Conservation (phyloP, 192 early-diverging fungal species). For the Coemansia erecta region DNA sequence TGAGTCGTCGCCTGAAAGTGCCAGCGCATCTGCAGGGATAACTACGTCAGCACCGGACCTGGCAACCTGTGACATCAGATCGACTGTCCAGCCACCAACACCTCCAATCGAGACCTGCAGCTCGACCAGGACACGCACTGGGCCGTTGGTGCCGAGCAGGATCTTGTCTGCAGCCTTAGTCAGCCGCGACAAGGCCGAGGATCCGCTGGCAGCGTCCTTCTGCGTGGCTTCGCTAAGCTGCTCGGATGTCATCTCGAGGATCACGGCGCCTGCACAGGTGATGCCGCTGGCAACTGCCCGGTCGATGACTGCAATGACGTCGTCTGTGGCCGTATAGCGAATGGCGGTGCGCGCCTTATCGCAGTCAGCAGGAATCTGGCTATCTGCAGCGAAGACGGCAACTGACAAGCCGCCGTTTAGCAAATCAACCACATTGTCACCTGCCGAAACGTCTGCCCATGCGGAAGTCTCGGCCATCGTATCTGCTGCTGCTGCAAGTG, state of each 20-base stretch:
- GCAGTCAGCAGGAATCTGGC: background rate
- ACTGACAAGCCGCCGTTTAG: slow-evolving; percentile 44
- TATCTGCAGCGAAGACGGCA: slow-evolving; percentile 20
- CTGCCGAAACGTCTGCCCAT: slow-evolving; percentile 21
- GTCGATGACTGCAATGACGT: slow-evolving; percentile 7
- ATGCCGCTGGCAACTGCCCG: slow-evolving; percentile 19
- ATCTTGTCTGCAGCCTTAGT: slow-evolving; percentile 12
- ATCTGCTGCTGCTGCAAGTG: background rate
- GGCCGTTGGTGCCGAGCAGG: slow-evolving; percentile 21
- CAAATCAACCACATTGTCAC: slow-evolving; percentile 18
- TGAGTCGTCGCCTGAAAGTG: slow-evolving; percentile 7
- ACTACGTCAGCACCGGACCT: slow-evolving; percentile 21
- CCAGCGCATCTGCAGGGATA: slow-evolving; percentile 22
- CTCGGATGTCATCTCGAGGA: slow-evolving; percentile 26
- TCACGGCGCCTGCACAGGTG: slow-evolving; percentile 25
- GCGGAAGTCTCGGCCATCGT: slow-evolving; percentile 2
- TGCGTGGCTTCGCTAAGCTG: slow-evolving; percentile 27
- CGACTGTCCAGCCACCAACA: slow-evolving; percentile 26
- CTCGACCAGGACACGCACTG: slow-evolving; percentile 45
- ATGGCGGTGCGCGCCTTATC: slow-evolving; percentile 37
- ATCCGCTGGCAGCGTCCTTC: background rate
- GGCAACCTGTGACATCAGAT: slow-evolving; percentile 19
- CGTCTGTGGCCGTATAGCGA: slow-evolving; percentile 14
- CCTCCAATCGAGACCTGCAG: background rate
- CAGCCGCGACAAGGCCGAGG: slow-evolving; percentile 14